Conservation (phyloP, 805 yeast genomes). For the Candida tibetensis region DNA sequence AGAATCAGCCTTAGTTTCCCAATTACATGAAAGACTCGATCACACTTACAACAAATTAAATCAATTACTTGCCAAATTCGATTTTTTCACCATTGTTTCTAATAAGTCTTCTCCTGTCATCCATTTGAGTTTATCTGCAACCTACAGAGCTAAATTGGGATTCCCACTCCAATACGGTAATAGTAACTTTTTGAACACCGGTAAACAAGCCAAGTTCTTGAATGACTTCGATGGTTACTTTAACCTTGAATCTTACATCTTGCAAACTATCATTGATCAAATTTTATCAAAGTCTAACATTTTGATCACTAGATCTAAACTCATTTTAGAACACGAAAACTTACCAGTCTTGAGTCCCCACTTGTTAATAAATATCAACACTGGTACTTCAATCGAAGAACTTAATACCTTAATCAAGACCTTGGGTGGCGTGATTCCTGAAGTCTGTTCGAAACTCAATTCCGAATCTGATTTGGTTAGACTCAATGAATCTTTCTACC, state of each 20-base stretch:
- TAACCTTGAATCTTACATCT: slow-evolving; percentile 55
- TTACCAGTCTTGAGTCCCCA: slow-evolving; percentile 50
- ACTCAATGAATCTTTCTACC: slow-evolving; percentile 18
- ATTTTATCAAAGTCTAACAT: slow-evolving; percentile 51
- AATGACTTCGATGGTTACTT: slow-evolving; percentile 41
- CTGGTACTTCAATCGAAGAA: slow-evolving; percentile 27
- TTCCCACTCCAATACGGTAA: slow-evolving; percentile 54
- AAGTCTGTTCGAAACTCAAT: slow-evolving; percentile 11
- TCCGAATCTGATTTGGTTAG: slow-evolving; percentile 22
- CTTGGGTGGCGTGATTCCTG: slow-evolving; percentile 23
- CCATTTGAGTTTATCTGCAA: slow-evolving; percentile 57
- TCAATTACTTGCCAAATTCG: slow-evolving; percentile 33
- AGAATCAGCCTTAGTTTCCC: slow-evolving; percentile 27
- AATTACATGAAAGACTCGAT: slow-evolving; percentile 40
- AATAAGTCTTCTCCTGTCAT: slow-evolving; percentile 61
- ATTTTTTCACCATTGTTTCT: slow-evolving; percentile 54
- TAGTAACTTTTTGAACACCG: slow-evolving; percentile 40
- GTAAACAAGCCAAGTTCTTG: slow-evolving; percentile 42
- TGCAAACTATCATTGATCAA: slow-evolving; percentile 65
- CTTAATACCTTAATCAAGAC: slow-evolving; percentile 21
- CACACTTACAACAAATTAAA: slow-evolving; percentile 40
- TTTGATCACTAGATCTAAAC: slow-evolving; percentile 61
- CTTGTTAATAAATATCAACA: slow-evolving; percentile 31
- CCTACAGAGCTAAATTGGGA: slow-evolving; percentile 40
- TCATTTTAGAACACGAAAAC: slow-evolving; percentile 68